Evolutionary conservation across 169 alveolate species (phyloP).

Genomic region (Eimeria mitis): DNA sequence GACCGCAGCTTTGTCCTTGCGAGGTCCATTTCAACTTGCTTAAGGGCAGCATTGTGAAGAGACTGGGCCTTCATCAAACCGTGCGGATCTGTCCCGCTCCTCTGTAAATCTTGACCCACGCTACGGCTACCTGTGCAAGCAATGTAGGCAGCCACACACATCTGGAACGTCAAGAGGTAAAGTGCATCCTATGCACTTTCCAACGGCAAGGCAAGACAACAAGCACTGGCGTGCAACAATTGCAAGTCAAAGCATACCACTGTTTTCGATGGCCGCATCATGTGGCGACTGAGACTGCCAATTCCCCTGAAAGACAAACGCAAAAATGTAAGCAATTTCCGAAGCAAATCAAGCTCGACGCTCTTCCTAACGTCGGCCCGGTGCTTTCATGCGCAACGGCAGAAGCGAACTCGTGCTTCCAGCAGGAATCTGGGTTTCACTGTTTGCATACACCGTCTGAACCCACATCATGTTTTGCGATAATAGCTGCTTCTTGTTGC

Average conservation of each 20-base stretch:
- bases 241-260: not conserved
- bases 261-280: not conserved
- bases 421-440: not conserved
- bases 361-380: not conserved
- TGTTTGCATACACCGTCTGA: not conserved
- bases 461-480: constrained; percentile 22
- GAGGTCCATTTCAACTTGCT: constrained; percentile 25
- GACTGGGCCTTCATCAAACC: not conserved
- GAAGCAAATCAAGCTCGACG: not conserved
- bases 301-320: constrained; percentile 23
- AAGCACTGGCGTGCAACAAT: not conserved
- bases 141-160: not conserved
- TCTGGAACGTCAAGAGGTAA: not conserved
- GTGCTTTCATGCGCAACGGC: not conserved
- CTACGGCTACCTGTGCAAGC: constrained; percentile 21
- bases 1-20: constrained; percentile 46
- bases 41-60: not conserved
- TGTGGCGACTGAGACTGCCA: not conserved
- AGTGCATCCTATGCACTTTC: not conserved
- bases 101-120: not conserved
- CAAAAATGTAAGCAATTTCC: not conserved
- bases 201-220: not conserved
- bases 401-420: not conserved
- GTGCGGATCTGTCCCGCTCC: not conserved
- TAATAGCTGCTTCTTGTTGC: constrained; percentile 49